Conservation (phyloP, 1,284 basidiomycete genomes). For the Porogramme epimiltina region DNA sequence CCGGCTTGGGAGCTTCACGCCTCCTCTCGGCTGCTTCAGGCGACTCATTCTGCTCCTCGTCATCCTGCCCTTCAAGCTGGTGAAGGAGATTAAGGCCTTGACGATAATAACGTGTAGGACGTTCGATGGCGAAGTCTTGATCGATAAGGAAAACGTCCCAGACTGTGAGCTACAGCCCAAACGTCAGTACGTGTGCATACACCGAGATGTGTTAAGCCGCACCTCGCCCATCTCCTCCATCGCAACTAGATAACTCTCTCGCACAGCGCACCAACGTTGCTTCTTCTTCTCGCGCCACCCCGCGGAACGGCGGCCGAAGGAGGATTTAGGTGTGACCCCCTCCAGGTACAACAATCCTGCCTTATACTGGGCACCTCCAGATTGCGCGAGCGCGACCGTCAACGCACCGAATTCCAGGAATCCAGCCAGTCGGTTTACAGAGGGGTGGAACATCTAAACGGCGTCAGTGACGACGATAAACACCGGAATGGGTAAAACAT, state of each 20-base stretch:
- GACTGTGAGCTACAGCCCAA: slow-evolving; percentile 56
- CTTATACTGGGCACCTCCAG: slow-evolving; percentile 86
- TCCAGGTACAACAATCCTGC: slow-evolving; percentile 82
- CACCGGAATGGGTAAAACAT: slow-evolving; percentile 22
- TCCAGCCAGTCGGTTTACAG: slow-evolving; percentile 89
- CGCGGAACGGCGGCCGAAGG: slow-evolving; percentile 65
- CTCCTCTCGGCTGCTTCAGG: slow-evolving; percentile 5
- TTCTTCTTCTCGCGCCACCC: slow-evolving; percentile 72
- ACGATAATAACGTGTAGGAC: slow-evolving; percentile 75
- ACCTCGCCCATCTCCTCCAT: slow-evolving; percentile 89
- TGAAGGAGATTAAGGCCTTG: slow-evolving; percentile 70
- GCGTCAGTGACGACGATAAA: neutral
- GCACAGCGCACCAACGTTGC: slow-evolving; percentile 90
- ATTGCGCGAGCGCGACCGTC: slow-evolving; percentile 81
- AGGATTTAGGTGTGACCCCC: slow-evolving; percentile 47
- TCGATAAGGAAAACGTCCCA: slow-evolving; percentile 97
- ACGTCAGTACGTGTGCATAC: neutral
- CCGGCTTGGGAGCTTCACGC: no score
- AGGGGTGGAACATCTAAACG: slow-evolving; percentile 91
- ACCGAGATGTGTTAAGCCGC: slow-evolving; percentile 22
- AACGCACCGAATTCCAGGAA: slow-evolving; percentile 95
- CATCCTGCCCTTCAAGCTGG: slow-evolving; percentile 30
- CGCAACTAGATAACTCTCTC: slow-evolving; percentile 91
- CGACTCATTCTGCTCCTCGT: slow-evolving; percentile 22
- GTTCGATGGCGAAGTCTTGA: slow-evolving; percentile 85